Conservation (phyloP, 176 grass and related monocot genomes). For the Chloris gayana region DNA sequence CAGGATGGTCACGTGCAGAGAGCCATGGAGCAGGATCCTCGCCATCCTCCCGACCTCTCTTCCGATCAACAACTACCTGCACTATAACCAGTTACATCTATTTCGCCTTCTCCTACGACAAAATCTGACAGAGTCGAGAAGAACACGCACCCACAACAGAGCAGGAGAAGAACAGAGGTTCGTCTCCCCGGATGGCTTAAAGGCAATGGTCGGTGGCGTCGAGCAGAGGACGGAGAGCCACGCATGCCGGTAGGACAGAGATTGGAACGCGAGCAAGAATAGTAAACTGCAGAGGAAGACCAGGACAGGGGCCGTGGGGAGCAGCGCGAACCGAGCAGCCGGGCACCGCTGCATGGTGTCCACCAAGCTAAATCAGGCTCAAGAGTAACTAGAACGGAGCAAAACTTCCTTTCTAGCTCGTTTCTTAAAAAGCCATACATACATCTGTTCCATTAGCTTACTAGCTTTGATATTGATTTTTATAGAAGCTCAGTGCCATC, state of each 20-base stretch:
- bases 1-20: constrained; percentile 43
- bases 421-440: too few relatives aligned
- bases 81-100: background rate
- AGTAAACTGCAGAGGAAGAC: constrained; percentile 17
- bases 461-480: too few relatives aligned
- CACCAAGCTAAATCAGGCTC: too few relatives aligned
- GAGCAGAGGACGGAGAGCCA: constrained; percentile 3
- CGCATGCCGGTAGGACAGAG: background rate
- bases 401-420: too few relatives aligned
- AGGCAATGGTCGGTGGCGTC: background rate
- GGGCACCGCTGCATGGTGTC: background rate
- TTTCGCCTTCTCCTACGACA: too few relatives aligned
- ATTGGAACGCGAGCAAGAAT: background rate
- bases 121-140: background rate
- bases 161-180: background rate
- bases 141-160: background rate
- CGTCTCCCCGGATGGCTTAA: constrained; percentile 5
- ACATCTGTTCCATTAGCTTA: too few relatives aligned
- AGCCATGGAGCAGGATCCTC: constrained; percentile 50
- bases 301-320: background rate
- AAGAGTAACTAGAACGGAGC: too few relatives aligned
- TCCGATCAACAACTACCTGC: constrained; percentile 2
- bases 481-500: too few relatives aligned
- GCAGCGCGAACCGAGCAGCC: background rate
- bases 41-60: constrained; percentile 30